Base-by-base conservation (phyloP, 2,329 filamentous ascomycete species). In the Dactylellina leptospora region DNA sequence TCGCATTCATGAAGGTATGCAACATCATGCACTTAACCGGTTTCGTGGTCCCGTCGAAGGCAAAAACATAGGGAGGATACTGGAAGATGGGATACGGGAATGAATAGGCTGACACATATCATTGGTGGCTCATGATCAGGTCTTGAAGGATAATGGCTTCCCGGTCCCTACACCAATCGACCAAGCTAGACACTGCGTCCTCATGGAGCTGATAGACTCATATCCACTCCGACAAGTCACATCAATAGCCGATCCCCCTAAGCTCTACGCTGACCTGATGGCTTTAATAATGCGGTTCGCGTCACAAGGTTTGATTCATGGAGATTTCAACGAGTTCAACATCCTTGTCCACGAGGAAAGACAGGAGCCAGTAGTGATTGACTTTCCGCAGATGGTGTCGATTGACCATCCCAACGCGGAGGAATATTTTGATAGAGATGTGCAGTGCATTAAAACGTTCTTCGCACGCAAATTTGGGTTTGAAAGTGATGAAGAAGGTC, bases 241-340 rank as follows among this genome's bases (percentile, higher is more conserved):
- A 9, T 85, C 85, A 23, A 89, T 99, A 1, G 90, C 92, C 28
- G 86, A 97, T 75, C 92, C 93, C 0, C 90, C 92, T 1, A 82
- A 82, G n/a, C 84, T 99, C 4, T 99, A 99, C 79, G 88, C 88
- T n/a, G 92, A 97, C 72, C 83, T 99, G 30, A 96, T 99, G 78
- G 85, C 87, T 42, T 86, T 97, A 76, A 92, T 99, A 62, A 83
- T 99, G 44, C 86, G 88, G 25, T 84, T 99, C 40, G 93, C 95
- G 4, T 87, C 87, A 73, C 88, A 93, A 76, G 95, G 95, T 4
- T 83, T 99, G 50, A 99, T 99, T 73, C 95, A 99, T 79, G 95
- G 95, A 74, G 95, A 99, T 79, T 99, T 96, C 83, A 99, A 99
- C 82, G 96, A 99, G 80, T 99, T 99, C 84, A 99, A 99, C 80